A percentile compares a stretch with the other conserved stretches of the same genome.
phyloP scores from a whole-genome alignment of 257 asterid species.

The Nemophila menziesii region DNA sequence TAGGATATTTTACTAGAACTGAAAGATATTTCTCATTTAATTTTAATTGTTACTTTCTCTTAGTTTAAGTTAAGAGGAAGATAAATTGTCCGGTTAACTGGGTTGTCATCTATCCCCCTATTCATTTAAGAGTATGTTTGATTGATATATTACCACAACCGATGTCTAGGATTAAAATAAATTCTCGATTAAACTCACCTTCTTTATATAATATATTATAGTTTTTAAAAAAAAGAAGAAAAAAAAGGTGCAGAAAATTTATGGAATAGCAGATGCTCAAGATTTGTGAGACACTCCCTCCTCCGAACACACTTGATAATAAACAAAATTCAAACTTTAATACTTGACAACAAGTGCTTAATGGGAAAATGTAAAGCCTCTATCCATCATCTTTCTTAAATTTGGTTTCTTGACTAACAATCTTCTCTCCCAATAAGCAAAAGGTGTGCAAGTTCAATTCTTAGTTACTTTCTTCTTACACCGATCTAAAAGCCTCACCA shows the following conservation, averaged over 20 bases:
- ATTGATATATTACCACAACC: too few relatives aligned
- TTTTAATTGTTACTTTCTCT: too few relatives aligned
- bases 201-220: too few relatives aligned
- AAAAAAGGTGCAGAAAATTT: not conserved
- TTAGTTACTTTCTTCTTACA: slow-evolving; percentile 21
- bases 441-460: not conserved
- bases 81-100: too few relatives aligned
- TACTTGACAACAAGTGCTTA: not conserved
- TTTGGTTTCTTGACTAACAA: not conserved
- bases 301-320: not conserved
- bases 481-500: slow-evolving; percentile 87
- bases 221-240: too few relatives aligned
- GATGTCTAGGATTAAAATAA: too few relatives aligned
- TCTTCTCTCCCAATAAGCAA: not conserved
- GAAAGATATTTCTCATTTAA: too few relatives aligned
- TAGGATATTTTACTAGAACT: too few relatives aligned
- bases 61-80: too few relatives aligned
- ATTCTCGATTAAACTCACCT: too few relatives aligned
- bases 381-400: not conserved
- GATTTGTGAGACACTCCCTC: not conserved
- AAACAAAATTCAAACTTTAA: not conserved
- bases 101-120: too few relatives aligned
- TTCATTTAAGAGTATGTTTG: too few relatives aligned
- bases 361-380: not conserved
- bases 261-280: not conserved